Base-by-base conservation (phyloP, 1,139 yeast genomes). In the Yamadazyma siamensis region DNA sequence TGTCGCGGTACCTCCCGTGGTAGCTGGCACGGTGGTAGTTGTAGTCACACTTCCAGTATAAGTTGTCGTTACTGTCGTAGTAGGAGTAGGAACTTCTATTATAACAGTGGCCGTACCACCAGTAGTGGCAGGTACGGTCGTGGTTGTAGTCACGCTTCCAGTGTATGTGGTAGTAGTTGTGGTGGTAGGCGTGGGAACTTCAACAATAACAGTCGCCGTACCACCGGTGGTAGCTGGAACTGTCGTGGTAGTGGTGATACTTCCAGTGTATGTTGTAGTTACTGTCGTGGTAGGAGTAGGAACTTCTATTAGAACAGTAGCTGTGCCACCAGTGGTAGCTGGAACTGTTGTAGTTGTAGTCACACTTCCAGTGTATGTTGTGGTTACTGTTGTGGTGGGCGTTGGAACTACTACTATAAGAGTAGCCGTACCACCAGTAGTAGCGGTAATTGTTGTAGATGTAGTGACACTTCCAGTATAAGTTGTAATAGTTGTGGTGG, bases 321-420 rank as follows among this genome's bases (percentile, higher is more conserved):
- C 43, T 16, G 49, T 43, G 2, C 33, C 43, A 21, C 40, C 46
- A 5, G 37, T 35, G 4, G 13, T 26, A 30, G 44, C 29, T 8
- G 29, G 16, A 4, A 16, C 13, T 9, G 27, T 28, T 15, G 35
- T 31, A 7, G 36, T 31, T 6, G 36, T 21, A 29, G 41, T 23
- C 11, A 28, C 32, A 10, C 24, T 23, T 4, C 31, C 34, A 14
- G 38, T 31, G 33, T 40, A 25, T 7, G 31, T 29, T n/a, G 16
- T 25, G 9, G 43, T 36, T 8, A 29, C 16, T 9, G 39, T 39
- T 11, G 29, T 23, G n/a, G 33, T 31, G 3, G 37, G 34, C 17
- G 23, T 23, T 5, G 58, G 56, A n/a, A 40, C 42, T 7, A 44
- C 43, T 13, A 49, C 45, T 27, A 43, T 31, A 4, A 52, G 49